A percentile compares a stretch with the other conserved stretches of the same genome.
Conservation (phyloP, 2,329 filamentous ascomycete genomes). For the Keithomyces neogunnii region DNA sequence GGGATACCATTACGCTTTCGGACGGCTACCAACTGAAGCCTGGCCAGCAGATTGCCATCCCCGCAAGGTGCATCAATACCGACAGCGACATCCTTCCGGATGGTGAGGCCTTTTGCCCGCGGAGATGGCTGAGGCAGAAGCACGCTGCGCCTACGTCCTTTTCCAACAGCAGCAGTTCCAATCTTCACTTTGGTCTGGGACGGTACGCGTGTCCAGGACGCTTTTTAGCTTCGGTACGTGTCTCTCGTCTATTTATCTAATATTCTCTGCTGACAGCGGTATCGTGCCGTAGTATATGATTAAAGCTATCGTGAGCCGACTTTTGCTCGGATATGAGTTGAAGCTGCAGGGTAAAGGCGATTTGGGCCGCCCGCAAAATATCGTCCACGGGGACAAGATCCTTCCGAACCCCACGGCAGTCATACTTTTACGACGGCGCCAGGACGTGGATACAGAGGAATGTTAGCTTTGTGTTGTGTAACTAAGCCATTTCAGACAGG, state of each 20-base stretch:
- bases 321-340: constrained; percentile 10
- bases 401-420: constrained; percentile 7
- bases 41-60: constrained; percentile 10
- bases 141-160: constrained; percentile 3
- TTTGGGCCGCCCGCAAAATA: constrained; percentile 7
- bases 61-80: constrained; percentile 8
- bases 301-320: constrained; percentile 9
- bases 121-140: constrained; percentile 6
- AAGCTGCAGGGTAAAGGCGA: constrained; percentile 3
- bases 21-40: constrained; percentile 8
- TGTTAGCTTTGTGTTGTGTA: not conserved
- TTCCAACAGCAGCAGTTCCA: constrained; percentile 9
- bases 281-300: constrained; percentile 8
- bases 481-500: no score
- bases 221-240: constrained; percentile 10
- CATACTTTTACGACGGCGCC: constrained; percentile 7
- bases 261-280: no score
- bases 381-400: constrained; percentile 9
- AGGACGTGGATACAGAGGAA: not conserved
- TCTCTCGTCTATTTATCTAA: no score
- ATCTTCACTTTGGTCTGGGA: constrained; percentile 11
- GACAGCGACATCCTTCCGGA: constrained; percentile 3
- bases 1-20: constrained; percentile 7
- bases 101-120: constrained; percentile 6
- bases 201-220: constrained; percentile 13